Conservation (phyloP, 768 basidiomycete genomes). For the Punctularia strigosozonata region DNA sequence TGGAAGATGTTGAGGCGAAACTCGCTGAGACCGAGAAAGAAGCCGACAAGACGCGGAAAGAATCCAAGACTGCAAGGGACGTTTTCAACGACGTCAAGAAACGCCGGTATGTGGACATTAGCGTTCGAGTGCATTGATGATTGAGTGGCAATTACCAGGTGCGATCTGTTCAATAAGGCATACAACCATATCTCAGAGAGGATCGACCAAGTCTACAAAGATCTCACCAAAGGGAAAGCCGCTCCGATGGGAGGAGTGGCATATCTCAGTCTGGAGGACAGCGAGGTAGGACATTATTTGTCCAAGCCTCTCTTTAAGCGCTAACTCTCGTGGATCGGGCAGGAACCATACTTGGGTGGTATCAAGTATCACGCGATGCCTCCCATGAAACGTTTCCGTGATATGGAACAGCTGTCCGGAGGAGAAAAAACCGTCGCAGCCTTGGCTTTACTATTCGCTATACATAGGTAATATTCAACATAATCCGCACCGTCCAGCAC, state of each 20-base stretch:
- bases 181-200: constrained; percentile 92
- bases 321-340: constrained; percentile 1
- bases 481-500: neutral
- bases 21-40: constrained; percentile 85
- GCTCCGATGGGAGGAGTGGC: constrained; percentile 94
- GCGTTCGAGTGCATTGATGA: too few relatives aligned
- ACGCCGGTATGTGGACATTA: constrained; percentile 39
- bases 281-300: constrained; percentile 51
- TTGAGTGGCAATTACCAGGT: too few relatives aligned
- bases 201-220: constrained; percentile 96
- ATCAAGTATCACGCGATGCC: constrained; percentile 99
- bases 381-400: constrained; percentile 97
- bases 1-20: constrained; percentile 78
- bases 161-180: constrained; percentile 88
- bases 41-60: constrained; percentile 84
- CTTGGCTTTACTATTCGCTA: constrained; percentile 90
- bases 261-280: constrained; percentile 92
- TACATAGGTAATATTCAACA: constrained; percentile 60
- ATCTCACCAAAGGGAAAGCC: constrained; percentile 90
- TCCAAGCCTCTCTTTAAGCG: neutral
- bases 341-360: constrained; percentile 80
- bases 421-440: constrained; percentile 99
- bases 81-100: constrained; percentile 83
- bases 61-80: constrained; percentile 84
- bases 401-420: constrained; percentile 97